Evolutionary conservation across 106 monocot species (phyloP).

Genomic region (Triglochin maritima): DNA sequence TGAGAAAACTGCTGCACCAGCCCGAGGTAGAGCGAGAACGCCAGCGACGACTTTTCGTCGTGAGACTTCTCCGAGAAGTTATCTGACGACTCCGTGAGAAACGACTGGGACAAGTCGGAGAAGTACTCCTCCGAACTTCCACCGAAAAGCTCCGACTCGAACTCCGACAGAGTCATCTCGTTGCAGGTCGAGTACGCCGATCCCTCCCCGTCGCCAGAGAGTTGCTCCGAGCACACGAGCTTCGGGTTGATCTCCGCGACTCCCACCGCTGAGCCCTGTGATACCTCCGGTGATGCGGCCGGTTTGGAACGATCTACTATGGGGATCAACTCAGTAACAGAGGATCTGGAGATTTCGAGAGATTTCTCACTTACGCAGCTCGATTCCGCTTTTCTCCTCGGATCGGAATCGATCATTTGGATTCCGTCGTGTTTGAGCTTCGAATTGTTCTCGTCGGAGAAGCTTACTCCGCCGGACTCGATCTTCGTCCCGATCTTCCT

Average conservation of each 20-base stretch:
- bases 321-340: constrained; percentile 20
- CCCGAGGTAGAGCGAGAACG: constrained; percentile 44
- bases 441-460: background rate
- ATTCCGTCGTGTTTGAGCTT: no score
- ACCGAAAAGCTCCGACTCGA: constrained; percentile 28
- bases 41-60: constrained; percentile 32
- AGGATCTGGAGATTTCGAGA: constrained; percentile 32
- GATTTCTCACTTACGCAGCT: constrained; percentile 3
- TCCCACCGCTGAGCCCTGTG: background rate
- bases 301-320: constrained; percentile 1
- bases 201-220: constrained; percentile 19
- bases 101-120: constrained; percentile 31
- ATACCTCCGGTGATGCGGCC: constrained; percentile 2
- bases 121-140: constrained; percentile 14
- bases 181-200: constrained; percentile 38
- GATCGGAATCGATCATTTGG: background rate
- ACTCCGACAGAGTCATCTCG: constrained; percentile 31
- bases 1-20: constrained; percentile 33
- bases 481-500: constrained; percentile 1
- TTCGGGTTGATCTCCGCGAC: constrained; percentile 21
- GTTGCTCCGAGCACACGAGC: constrained; percentile 54
- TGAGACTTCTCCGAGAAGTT: constrained; percentile 43
- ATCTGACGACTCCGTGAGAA: constrained; percentile 23
- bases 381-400: constrained; percentile 6
- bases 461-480: background rate